These are phyloP conservation scores for Litchi chinensis DNA, from an alignment of 345 rosid genomes.

Conservation along the genomic window DNA sequence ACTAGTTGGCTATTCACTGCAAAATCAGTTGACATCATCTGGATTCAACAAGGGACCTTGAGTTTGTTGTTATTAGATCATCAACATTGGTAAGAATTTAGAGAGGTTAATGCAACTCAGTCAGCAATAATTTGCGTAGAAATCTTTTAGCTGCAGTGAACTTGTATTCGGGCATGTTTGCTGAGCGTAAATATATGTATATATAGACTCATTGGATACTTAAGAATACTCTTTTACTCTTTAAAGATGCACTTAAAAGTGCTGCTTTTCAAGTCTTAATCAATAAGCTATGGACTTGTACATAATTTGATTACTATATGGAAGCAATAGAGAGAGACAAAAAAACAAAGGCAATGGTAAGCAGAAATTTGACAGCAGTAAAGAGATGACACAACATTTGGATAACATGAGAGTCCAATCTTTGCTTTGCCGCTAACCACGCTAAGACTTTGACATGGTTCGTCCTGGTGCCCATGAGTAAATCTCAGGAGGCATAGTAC, in stretches of 20 bases:
- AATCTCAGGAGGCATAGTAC: constrained; percentile 53
- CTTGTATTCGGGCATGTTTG: no score
- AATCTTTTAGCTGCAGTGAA: no score
- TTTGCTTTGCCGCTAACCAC: constrained; percentile 1
- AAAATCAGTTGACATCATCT: no score
- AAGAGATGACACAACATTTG: constrained; percentile 4
- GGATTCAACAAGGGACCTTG: no score
- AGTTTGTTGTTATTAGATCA: no score
- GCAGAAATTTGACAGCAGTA: constrained; percentile 2
- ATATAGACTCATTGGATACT: background rate
- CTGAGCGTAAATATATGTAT: background rate
- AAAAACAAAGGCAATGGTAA: background rate
- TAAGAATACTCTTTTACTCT: background rate
- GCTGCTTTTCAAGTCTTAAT: background rate
- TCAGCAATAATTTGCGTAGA: no score
- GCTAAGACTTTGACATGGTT: constrained; percentile 51
- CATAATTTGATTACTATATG: constrained; percentile 1
- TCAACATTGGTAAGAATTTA: no score
- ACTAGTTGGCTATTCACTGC: background rate
- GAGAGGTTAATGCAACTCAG: no score
- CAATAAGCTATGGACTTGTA: constrained; percentile 4
- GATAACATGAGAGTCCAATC: background rate
- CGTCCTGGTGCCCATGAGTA: constrained; percentile 64
- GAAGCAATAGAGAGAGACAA: background rate
- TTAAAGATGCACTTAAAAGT: background rate